Evolutionary conservation across 192 early-diverging fungal genomes (phyloP), one percentile per base, ranked within the genome.

Genomic region (Spizellomyces sp.): DNA sequence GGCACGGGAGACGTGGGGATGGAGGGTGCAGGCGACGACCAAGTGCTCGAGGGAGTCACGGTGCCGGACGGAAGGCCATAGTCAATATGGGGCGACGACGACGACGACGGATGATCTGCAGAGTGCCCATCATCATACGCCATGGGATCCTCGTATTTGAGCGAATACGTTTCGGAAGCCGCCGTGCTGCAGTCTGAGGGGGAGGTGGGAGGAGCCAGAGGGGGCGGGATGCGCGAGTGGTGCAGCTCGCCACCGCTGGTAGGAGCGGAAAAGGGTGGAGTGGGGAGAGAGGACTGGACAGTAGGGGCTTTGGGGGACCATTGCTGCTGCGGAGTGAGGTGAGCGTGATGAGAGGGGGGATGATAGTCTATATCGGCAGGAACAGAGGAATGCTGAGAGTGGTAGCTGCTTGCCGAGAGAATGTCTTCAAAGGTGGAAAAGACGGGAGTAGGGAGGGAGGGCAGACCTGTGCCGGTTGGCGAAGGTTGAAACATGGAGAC

Each of bases 241-340:
- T 27, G 48, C 22, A 59, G 42, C 36, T 70, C 69, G 14, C 70
- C 62, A 36, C 62, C 62, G 70, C 48, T 56, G 54, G 54, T 55
- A 5, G 62, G 45, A 10, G 70, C 70, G 36, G 70, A 64, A 27
- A 72, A 72, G n/a, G 70, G 70, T 27, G 70, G 70, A 6, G 70
- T 72, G 8, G 70, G 70, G 46, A 72, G 69, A 2, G 69, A 70
- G 44, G 58, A 41, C 14, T 42, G 14, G 44, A 58, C 27, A 36
- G 27, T 36, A 3, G 27, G 27, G 27, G 27, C 27, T 36, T 36
- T 36, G 27, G 27, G 27, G 27, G 27, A 36, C 27, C 27, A 36
- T 36, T 36, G 27, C 27, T 36, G 27, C 27, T 36, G 27, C 27
- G 27, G 27, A 36, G 27, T 36, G 3, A 36, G 42, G 57, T 60